Conservation (phyloP, 192 early-diverging fungal genomes). For the Paraglomus brasilianum region DNA sequence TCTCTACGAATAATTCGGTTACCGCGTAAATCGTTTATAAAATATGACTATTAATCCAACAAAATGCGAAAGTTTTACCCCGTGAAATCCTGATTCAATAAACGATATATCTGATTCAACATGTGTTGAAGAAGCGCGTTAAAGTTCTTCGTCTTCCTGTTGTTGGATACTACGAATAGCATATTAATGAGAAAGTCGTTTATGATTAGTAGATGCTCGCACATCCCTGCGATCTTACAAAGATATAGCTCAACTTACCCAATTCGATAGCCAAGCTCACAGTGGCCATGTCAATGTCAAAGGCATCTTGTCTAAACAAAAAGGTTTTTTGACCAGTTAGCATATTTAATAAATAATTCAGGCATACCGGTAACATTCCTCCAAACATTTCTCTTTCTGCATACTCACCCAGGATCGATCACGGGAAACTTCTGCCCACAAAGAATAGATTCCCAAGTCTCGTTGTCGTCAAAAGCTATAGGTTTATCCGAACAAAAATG, state of each 20-base stretch:
- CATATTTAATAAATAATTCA: neutral
- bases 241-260: constrained; percentile 40
- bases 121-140: constrained; percentile 59
- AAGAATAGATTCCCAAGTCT: constrained; percentile 41
- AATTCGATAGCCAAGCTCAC: constrained; percentile 60
- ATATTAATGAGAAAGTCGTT: constrained; percentile 1
- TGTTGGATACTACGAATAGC: constrained; percentile 56
- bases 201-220: constrained; percentile 6
- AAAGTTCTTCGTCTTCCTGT: constrained; percentile 64
- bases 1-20: constrained; percentile 40
- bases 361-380: neutral
- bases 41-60: neutral
- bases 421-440: constrained; percentile 41
- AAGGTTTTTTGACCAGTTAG: neutral
- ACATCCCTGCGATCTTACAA: neutral
- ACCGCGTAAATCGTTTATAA: neutral
- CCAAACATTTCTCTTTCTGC: neutral
- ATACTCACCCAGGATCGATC: constrained; percentile 37
- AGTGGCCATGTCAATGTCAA: constrained; percentile 69
- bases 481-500: constrained; percentile 16
- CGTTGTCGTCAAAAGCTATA: constrained; percentile 25
- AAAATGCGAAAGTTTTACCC: constrained; percentile 32
- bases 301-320: constrained; percentile 62
- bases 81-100: constrained; percentile 45
- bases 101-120: constrained; percentile 56